Evolutionary conservation across 192 early-diverging fungal species (phyloP).

Genomic region (Dissophora ornata): DNA sequence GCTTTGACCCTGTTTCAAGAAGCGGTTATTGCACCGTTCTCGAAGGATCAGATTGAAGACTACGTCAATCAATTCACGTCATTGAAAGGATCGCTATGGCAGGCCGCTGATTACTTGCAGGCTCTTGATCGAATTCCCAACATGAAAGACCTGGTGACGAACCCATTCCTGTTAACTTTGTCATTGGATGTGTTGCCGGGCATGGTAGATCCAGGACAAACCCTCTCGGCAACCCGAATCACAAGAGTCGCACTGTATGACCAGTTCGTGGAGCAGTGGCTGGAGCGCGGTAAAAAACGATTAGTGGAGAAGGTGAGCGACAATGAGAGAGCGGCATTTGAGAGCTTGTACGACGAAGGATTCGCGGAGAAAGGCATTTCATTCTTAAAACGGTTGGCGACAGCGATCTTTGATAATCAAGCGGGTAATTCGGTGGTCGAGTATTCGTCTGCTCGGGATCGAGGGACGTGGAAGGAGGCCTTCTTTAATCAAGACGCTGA

Average conservation of each 20-base stretch:
- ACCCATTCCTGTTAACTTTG: slow-evolving; percentile 16
- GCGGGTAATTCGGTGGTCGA: slow-evolving; percentile 13
- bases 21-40: slow-evolving; percentile 6
- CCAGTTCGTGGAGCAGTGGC: slow-evolving; percentile 3
- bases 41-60: slow-evolving; percentile 9
- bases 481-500: slow-evolving; percentile 2
- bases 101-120: background rate
- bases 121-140: slow-evolving; percentile 1
- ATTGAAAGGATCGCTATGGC: background rate
- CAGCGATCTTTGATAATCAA: slow-evolving; percentile 21
- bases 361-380: slow-evolving; percentile 13
- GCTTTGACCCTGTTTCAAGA: background rate
- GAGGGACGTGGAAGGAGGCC: slow-evolving; percentile 3
- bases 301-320: background rate
- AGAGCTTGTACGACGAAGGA: slow-evolving; percentile 10
- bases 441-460: background rate
- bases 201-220: background rate
- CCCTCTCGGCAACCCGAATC: background rate
- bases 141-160: background rate
- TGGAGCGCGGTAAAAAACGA: background rate
- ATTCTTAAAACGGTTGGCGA: slow-evolving; percentile 16
- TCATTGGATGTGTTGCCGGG: slow-evolving; percentile 9
- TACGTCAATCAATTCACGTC: slow-evolving; percentile 11
- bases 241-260: slow-evolving; percentile 12
- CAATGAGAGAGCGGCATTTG: background rate